Conservation (phyloP, 345 rosid species). For the Lepidium didymum region DNA sequence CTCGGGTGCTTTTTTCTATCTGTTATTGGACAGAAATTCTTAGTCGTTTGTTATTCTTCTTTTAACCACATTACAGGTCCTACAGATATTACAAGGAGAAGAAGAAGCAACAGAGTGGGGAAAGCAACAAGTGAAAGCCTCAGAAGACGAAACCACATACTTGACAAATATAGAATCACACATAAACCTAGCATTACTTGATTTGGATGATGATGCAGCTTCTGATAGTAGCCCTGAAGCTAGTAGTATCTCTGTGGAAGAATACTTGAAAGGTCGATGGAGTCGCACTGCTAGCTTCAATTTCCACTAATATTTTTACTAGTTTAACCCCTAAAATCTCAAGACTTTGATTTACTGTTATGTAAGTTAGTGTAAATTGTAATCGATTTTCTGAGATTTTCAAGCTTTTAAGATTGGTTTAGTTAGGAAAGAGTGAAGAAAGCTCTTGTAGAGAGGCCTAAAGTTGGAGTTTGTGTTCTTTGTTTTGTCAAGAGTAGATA, state of each 20-base stretch:
- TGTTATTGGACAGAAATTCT: not conserved
- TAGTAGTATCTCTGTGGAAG: slow-evolving; percentile 50
- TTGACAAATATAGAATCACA: slow-evolving; percentile 64
- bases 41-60: not conserved
- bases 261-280: slow-evolving; percentile 73
- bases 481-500: not conserved
- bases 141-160: slow-evolving; percentile 48
- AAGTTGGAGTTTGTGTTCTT: not conserved
- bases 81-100: slow-evolving; percentile 81
- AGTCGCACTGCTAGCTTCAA: slow-evolving; percentile 75
- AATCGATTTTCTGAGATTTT: slow-evolving; percentile 13
- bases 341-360: not conserved
- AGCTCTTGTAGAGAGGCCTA: slow-evolving; percentile 12
- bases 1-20: not conserved
- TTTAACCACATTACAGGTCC: slow-evolving; percentile 34
- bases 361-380: slow-evolving; percentile 27
- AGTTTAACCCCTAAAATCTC: slow-evolving; percentile 2
- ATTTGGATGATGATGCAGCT: slow-evolving; percentile 63
- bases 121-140: slow-evolving; percentile 40
- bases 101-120: slow-evolving; percentile 67
- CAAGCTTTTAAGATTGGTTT: not conserved
- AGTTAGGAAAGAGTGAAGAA: slow-evolving; percentile 4
- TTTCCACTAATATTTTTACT: slow-evolving; percentile 25
- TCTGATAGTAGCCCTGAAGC: slow-evolving; percentile 56
- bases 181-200: slow-evolving; percentile 75